phyloP scores from a whole-genome alignment of 805 yeast genomes.

The Candida pini region DNA sequence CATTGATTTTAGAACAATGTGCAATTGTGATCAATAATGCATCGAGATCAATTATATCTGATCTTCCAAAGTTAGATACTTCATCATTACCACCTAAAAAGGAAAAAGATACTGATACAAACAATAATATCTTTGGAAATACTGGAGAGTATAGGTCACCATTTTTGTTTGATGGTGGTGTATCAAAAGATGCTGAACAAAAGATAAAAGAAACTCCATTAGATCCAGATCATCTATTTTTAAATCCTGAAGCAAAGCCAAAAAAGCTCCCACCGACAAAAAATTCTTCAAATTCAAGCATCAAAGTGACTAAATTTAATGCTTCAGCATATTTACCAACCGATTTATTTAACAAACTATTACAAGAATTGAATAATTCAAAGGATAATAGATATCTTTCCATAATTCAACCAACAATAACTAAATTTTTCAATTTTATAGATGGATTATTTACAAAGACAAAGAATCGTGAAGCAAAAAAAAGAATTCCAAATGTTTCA shows the following conservation, averaged over 20 bases:
- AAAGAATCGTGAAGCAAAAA: conserved; percentile 49
- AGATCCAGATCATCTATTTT: conserved; percentile 9
- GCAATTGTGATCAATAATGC: conserved; percentile 43
- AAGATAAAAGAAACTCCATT: background rate
- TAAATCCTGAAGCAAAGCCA: conserved; percentile 3
- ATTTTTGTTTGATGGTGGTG: conserved; percentile 11
- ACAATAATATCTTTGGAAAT: conserved; percentile 24
- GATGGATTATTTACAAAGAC: conserved; percentile 37
- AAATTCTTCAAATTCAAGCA: background rate
- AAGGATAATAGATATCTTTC: background rate
- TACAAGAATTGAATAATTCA: background rate
- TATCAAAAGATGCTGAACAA: background rate
- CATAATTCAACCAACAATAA: background rate
- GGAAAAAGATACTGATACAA: conserved; percentile 1
- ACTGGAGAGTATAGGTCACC: conserved; percentile 12
- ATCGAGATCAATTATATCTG: conserved; percentile 20
- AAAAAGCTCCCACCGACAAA: background rate
- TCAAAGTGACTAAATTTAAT: conserved; percentile 1
- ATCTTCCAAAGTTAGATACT: conserved; percentile 9
- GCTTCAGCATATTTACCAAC: conserved; percentile 1
- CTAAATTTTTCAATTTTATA: conserved; percentile 1
- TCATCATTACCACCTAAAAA: background rate
- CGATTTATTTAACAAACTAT: background rate
- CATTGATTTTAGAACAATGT: conserved; percentile 55
- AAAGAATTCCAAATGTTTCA: conserved; percentile 53